Evolutionary conservation across 768 basidiomycete genomes (phyloP).

Genomic region (Ramaria sp.): DNA sequence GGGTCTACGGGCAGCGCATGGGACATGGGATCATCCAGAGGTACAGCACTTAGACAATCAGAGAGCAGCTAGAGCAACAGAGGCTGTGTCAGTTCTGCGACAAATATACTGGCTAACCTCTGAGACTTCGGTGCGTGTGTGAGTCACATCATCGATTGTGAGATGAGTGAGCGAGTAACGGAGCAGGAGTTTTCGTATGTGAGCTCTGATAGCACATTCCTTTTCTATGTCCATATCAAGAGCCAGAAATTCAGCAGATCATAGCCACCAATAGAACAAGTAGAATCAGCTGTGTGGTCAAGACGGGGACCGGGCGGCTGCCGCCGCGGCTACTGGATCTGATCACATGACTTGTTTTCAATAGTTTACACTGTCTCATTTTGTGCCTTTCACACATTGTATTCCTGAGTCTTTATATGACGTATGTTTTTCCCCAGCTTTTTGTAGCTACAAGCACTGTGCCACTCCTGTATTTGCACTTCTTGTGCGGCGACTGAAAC

Average conservation of each 20-base stretch:
- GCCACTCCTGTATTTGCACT: no score
- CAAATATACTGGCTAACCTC: conserved; percentile 25
- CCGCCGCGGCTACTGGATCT: no score
- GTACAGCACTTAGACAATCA: conserved; percentile 29
- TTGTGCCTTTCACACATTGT: no score
- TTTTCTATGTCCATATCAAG: conserved; percentile 26
- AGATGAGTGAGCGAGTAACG: conserved; percentile 44
- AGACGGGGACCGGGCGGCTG: no score
- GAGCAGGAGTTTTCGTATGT: conserved; percentile 44
- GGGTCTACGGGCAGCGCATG: conserved; percentile 46
- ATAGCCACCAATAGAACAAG: background rate
- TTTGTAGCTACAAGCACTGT: no score
- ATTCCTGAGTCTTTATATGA: no score
- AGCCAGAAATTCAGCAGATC: background rate
- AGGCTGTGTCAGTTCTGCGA: background rate
- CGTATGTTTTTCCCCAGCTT: no score
- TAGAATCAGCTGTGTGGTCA: background rate
- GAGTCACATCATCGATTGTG: conserved; percentile 42
- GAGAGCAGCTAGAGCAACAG: conserved; percentile 25
- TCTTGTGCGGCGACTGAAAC: no score
- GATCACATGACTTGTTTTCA: no score
- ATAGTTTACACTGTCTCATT: no score
- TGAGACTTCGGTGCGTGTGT: conserved; percentile 37
- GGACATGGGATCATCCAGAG: conserved; percentile 39
- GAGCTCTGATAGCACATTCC: conserved; percentile 23